Evolutionary conservation across 2,329 filamentous ascomycete genomes (phyloP), one percentile per base, ranked within the genome.

Genomic region (Aspergillus sp.): DNA sequence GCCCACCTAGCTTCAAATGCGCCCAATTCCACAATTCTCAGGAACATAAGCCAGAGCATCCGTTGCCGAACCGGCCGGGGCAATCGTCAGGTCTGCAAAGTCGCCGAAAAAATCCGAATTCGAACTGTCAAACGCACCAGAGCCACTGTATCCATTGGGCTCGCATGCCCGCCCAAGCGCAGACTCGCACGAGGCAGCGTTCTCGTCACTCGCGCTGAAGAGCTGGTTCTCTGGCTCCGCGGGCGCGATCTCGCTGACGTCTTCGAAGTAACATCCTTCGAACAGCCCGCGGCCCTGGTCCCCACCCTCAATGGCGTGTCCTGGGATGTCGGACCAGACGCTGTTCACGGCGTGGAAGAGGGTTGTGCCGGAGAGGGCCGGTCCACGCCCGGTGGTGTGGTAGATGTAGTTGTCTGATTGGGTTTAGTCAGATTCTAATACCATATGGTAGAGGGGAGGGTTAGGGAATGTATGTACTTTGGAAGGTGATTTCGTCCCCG

Each of bases 321-420:
- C 80, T 19, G 72, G 68, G 70, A 80, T 82, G 66, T 80, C 76
- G 67, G 82, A 78, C 75, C 78, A 86, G 79, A 82, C 85, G 78
- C 86, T 86, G 80, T 86, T 86, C 58, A 70, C 68, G 44, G 80
- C 81, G 71, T 86, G 84, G 51, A 86, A 73, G 46, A 84, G 78
- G 52, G 83, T 83, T 68, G 82, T 82, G 23, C 77, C 77, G 56
- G 72, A 74, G 19, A 86, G 75, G 76, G 86, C 85, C 63, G 84
- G 84, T 9, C 76, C 33, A 37, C 58, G 58, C 3, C 58, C 84
- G n/a, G 77, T 80, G 49, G 80, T 81, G 71, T 84, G 77, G 77
- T 85, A 81, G 68, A 27, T 8, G 24, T 27, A 7, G 24, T 27
- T 27, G 24, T 27, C 24, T 27, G 24, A 8, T 27, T 7, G 8